Evolutionary conservation across 225 moss, liverwort and hornwort genomes (phyloP), one percentile per base, ranked within the genome.

Genomic region (Anthoceros angustus): DNA sequence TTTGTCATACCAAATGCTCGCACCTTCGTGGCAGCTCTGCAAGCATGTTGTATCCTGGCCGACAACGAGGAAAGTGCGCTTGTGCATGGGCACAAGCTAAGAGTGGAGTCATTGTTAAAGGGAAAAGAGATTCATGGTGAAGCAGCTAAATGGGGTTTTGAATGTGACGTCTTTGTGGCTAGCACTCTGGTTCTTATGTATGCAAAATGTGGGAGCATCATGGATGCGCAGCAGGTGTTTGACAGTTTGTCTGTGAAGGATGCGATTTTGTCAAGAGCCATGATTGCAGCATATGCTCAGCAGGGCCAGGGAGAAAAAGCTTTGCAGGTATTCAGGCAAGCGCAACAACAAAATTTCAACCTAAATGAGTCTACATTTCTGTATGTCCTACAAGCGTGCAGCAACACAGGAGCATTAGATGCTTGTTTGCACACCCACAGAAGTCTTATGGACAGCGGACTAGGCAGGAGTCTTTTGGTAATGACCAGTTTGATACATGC

Each of bases 131-230:
- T 55, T 18, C 55, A 55, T 55, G 55, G 0, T 23, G 55, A 18
- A 18, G 55, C 55, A 5, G 18, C n/a, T 18, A 55, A 23, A 4
- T 18, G 23, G 14, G 55, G 55, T 8, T 20, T 55, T 15, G 55
- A 15, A 23, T 55, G n/a, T 18, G 55, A 55, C 23, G 55, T 55
- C 23, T 18, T 55, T 55, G 55, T 48, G 18, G 46, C 10, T 18
- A 55, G 23, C 55, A 55, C 55, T 23, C 8, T 55, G 55, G 14
- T 55, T 23, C 18, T 18, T 4, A 55, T 55, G 55, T 55, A 55
- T 55, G 55, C n/a, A 18, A 55, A 55, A 55, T 55, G 55, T 15
- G 55, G 55, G n/a, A 55, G 55, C 55, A 55, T 55, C n/a, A 55
- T 8, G 18, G 55, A 55, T 55, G 55, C 55, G 1, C 55, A 55